A percentile compares a stretch with the other conserved stretches of the same genome.
Conservation (phyloP, 345 rosid genomes). For the Eucalyptus dawsonii region DNA sequence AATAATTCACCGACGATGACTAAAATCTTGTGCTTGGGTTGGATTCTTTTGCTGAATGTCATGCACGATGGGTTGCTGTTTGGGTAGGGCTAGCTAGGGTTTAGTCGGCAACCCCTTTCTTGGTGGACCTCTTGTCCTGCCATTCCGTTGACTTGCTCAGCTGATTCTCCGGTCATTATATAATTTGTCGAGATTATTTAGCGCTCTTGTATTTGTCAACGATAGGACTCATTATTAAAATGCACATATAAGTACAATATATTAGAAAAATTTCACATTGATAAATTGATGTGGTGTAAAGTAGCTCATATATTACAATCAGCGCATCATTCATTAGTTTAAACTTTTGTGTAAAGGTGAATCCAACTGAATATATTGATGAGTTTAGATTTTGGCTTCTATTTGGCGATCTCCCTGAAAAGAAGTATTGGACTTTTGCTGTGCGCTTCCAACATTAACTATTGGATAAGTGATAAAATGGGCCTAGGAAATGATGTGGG, state of each 20-base stretch:
- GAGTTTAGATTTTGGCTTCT: accelerated
- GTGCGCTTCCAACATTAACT: no score
- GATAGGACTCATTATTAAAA: not conserved
- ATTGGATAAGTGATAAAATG: not conserved
- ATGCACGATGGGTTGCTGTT: not conserved
- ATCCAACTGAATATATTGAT: no score
- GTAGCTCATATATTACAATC: no score
- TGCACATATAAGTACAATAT: no score
- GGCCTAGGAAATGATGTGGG: not conserved
- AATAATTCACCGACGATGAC: not conserved
- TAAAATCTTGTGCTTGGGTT: not conserved
- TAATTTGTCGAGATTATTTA: not conserved
- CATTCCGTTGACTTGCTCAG: not conserved
- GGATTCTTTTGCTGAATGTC: not conserved
- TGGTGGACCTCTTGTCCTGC: not conserved
- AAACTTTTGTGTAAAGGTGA: accelerated
- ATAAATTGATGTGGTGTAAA: no score
- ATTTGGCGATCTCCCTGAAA: no score
- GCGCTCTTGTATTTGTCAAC: not conserved
- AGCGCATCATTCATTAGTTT: no score
- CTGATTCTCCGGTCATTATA: not conserved
- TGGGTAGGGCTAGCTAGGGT: not conserved
- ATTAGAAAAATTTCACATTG: no score
- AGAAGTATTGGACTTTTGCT: no score
- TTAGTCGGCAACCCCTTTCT: not conserved